phyloP scores from a whole-genome alignment of 352 stramenopile species.

The Phytopythium sindhum region DNA sequence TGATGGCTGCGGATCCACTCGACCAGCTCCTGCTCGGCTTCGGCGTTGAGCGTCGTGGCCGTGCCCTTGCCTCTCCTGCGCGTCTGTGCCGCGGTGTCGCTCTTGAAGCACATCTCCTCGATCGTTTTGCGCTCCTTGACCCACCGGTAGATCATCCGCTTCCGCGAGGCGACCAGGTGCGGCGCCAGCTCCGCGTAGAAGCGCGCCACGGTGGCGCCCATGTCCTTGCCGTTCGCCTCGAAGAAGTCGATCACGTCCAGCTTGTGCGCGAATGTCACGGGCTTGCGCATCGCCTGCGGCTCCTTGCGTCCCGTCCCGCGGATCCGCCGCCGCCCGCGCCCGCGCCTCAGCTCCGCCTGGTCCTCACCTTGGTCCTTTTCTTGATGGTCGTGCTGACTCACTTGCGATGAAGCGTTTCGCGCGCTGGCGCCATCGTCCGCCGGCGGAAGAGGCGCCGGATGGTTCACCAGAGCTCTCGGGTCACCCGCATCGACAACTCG shows the following conservation, averaged over 20 bases:
- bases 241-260: slow-evolving; percentile 40
- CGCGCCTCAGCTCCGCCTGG: neutral
- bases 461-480: too few relatives aligned
- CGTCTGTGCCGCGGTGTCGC: slow-evolving; percentile 28
- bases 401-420: neutral
- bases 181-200: slow-evolving; percentile 28
- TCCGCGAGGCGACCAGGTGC: slow-evolving; percentile 23
- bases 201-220: slow-evolving; percentile 30
- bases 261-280: slow-evolving; percentile 42
- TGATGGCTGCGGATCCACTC: slow-evolving; percentile 23
- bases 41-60: slow-evolving; percentile 27
- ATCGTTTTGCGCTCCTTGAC: slow-evolving; percentile 31
- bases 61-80: slow-evolving; percentile 32
- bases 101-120: slow-evolving; percentile 11
- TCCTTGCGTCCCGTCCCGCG: slow-evolving; percentile 20
- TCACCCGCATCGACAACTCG: too few relatives aligned
- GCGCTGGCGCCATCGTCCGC: neutral
- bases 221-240: slow-evolving; percentile 29
- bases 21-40: slow-evolving; percentile 32
- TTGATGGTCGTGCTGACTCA: too few relatives aligned
- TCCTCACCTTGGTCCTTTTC: too few relatives aligned
- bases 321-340: slow-evolving; percentile 3
- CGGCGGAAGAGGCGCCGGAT: neutral
- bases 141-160: slow-evolving; percentile 50
- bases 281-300: slow-evolving; percentile 25